Conservation (phyloP, 768 basidiomycete species). For the Boletellus ananas region DNA sequence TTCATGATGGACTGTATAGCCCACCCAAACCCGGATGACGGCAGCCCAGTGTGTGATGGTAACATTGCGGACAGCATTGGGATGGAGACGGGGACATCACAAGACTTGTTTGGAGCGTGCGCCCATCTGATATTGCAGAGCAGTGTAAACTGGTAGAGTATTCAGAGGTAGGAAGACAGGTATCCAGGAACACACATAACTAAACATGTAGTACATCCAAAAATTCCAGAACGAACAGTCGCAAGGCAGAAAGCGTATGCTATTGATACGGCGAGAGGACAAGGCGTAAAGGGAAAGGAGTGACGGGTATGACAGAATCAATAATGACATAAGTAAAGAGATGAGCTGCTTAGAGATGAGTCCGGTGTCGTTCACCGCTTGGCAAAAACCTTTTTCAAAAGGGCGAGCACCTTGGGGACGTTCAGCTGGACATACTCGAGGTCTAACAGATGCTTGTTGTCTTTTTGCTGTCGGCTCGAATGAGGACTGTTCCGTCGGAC, state of each 20-base stretch:
- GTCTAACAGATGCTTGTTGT: slow-evolving; percentile 94
- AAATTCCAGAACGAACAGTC: slow-evolving; percentile 29
- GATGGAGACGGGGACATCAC: too few relatives aligned
- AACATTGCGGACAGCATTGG: too few relatives aligned
- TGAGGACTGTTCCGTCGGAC: slow-evolving; percentile 13
- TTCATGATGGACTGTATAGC: too few relatives aligned
- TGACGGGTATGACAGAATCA: slow-evolving; percentile 31
- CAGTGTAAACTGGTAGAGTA: slow-evolving; percentile 5
- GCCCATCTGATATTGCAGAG: slow-evolving; percentile 7
- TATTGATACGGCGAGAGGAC: slow-evolving; percentile 15
- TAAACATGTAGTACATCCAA: slow-evolving; percentile 36
- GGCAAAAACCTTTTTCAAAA: slow-evolving; percentile 92
- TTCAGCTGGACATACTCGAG: slow-evolving; percentile 97
- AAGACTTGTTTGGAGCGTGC: background rate
- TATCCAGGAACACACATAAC: slow-evolving; percentile 37
- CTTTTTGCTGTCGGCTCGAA: slow-evolving; percentile 78
- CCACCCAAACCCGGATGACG: too few relatives aligned
- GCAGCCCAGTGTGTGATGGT: too few relatives aligned
- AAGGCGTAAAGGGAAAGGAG: slow-evolving; percentile 16
- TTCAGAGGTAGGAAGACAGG: slow-evolving; percentile 29
- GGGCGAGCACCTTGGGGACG: slow-evolving; percentile 88
- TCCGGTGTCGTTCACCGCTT: slow-evolving; percentile 57
- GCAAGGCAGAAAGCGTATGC: slow-evolving; percentile 18
- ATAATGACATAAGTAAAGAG: slow-evolving; percentile 34
- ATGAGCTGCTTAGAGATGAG: slow-evolving; percentile 16